Conservation (phyloP, 2,329 filamentous ascomycete species). For the Aspergillus fumigatiaffinis region DNA sequence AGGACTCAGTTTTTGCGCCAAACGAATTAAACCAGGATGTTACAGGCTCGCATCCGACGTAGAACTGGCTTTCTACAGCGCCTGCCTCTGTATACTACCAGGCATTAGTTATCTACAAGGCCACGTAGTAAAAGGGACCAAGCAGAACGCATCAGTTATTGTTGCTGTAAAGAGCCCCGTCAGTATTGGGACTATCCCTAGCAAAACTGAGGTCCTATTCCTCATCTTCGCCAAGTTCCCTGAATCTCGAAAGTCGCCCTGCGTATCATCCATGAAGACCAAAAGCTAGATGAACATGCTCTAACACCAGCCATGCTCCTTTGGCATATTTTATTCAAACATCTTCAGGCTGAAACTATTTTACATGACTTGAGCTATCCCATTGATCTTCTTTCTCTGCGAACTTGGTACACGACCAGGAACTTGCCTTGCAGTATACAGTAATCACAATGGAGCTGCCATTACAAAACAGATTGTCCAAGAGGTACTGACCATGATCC, state of each 20-base stretch:
- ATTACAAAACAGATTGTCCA: not conserved
- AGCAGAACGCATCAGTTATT: not conserved
- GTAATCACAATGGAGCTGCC: not conserved
- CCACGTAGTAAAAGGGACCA: not conserved
- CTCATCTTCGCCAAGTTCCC: not conserved
- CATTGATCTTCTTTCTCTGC: not conserved
- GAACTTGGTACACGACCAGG: not conserved
- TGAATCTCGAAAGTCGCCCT: not conserved
- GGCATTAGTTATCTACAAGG: not conserved
- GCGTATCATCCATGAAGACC: not conserved
- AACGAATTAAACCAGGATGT: not conserved
- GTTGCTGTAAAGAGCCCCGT: not conserved
- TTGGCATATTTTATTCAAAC: not conserved
- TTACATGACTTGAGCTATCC: not conserved
- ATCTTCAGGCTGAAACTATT: not conserved
- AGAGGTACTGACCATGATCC: not conserved
- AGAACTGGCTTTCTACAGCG: not conserved
- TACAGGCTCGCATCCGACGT: not conserved
- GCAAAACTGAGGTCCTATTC: not conserved
- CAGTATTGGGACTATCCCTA: not conserved
- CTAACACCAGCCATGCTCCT: not conserved
- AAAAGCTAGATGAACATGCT: not conserved
- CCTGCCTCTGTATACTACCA: not conserved
- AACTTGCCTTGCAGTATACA: not conserved
- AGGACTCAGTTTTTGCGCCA: not conserved